Conservation (phyloP, 23 red algal genomes). For the Gracilaria gracilis region DNA sequence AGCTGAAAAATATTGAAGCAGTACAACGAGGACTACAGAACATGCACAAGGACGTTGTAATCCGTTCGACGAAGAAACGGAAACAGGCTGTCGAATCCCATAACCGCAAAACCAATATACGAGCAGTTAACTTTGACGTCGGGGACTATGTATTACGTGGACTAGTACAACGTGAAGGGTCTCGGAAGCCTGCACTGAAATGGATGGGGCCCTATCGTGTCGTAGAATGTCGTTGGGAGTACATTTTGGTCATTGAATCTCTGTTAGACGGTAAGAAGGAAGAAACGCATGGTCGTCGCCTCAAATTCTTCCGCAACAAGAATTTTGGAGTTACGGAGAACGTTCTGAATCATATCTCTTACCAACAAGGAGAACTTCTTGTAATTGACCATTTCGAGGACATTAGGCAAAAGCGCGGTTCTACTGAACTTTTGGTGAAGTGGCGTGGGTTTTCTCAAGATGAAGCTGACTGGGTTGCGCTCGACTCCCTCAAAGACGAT, state of each 20-base stretch:
- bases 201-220: slow-evolving; percentile 6
- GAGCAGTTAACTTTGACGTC: background rate
- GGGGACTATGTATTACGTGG: slow-evolving; percentile 16
- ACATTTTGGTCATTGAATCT: too few species aligned
- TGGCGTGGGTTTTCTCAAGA: slow-evolving; percentile 24
- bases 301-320: slow-evolving; percentile 6
- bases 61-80: slow-evolving; percentile 9
- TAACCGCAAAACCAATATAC: slow-evolving; percentile 11
- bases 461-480: background rate
- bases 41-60: background rate
- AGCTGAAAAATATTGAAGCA: background rate
- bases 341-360: background rate
- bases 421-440: background rate
- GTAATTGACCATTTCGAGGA: slow-evolving; percentile 11
- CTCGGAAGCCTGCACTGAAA: slow-evolving; percentile 3
- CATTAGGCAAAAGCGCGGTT: background rate
- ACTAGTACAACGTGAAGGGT: background rate
- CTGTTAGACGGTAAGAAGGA: background rate
- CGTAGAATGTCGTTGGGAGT: too few species aligned
- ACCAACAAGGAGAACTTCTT: slow-evolving; percentile 2
- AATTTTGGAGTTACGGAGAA: too few species aligned
- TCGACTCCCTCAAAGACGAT: background rate
- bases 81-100: slow-evolving; percentile 10
- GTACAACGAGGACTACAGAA: background rate
- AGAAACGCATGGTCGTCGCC: background rate